A percentile compares a stretch with the other conserved stretches of the same genome.
Evolutionary conservation across 371 early-diverging fungal genomes (phyloP).

Genomic region (Apophysomyces variabilis): DNA sequence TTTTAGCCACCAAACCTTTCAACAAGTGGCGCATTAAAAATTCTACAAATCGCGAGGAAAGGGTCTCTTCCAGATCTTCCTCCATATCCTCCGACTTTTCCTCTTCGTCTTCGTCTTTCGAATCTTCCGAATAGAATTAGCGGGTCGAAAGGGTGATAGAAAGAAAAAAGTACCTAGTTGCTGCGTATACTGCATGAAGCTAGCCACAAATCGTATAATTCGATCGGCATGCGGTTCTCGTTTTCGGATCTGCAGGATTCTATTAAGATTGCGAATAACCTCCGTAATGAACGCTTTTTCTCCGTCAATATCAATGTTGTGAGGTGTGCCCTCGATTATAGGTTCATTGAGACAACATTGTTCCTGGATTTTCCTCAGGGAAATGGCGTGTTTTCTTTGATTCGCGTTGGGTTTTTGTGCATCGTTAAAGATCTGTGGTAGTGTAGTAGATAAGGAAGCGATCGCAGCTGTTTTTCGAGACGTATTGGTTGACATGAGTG

Average conservation of each 20-base stretch:
- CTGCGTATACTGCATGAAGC: slow-evolving; percentile 74
- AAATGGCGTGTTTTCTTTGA: slow-evolving; percentile 74
- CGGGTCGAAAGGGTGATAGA: background rate
- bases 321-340: slow-evolving; percentile 45
- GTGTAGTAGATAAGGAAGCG: slow-evolving; percentile 40
- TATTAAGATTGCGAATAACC: slow-evolving; percentile 75
- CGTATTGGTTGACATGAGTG: background rate
- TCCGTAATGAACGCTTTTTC: slow-evolving; percentile 71
- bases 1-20: slow-evolving; percentile 76
- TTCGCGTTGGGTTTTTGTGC: slow-evolving; percentile 70
- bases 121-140: slow-evolving; percentile 14
- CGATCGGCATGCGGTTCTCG: slow-evolving; percentile 76
- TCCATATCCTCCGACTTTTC: slow-evolving; percentile 30
- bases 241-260: slow-evolving; percentile 72
- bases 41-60: slow-evolving; percentile 77
- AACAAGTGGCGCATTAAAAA: slow-evolving; percentile 68
- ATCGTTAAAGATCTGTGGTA: slow-evolving; percentile 80
- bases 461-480: slow-evolving; percentile 31
- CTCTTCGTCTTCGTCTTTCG: slow-evolving; percentile 23
- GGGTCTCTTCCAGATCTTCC: slow-evolving; percentile 53
- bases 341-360: slow-evolving; percentile 55
- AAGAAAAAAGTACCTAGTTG: slow-evolving; percentile 53
- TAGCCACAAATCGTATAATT: slow-evolving; percentile 74
- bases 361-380: slow-evolving; percentile 77
- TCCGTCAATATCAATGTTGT: slow-evolving; percentile 51